Conservation (phyloP, 2,329 filamentous ascomycete species). For the Chaetomiaceae sp. region DNA sequence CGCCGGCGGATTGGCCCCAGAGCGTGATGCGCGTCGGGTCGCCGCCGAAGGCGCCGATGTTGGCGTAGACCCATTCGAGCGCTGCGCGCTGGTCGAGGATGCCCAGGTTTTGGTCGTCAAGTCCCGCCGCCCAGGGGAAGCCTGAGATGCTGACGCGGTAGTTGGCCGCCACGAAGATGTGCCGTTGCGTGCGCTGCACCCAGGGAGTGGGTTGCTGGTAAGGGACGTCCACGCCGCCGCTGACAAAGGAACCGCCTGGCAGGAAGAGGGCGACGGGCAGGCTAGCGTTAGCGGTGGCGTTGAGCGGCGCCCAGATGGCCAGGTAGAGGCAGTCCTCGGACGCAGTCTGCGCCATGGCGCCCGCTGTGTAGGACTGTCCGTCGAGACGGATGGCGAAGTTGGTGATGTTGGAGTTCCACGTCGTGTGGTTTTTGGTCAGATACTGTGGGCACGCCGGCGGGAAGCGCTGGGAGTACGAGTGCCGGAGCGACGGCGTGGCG, state of each 20-base stretch:
- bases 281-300: conserved; percentile 14
- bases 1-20: conserved; percentile 43
- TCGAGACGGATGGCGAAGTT: conserved; percentile 29
- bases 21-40: conserved; percentile 37
- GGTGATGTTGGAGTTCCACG: conserved; percentile 27
- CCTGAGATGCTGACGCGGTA: conserved; percentile 34
- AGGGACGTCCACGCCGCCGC: conserved; percentile 38
- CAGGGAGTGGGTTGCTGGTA: conserved; percentile 40
- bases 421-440: conserved; percentile 22
- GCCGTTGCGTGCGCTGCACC: conserved; percentile 35
- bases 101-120: conserved; percentile 38
- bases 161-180: conserved; percentile 37
- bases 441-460: conserved; percentile 25
- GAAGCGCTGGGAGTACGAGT: conserved; percentile 19
- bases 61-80: conserved; percentile 44
- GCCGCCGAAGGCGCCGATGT: conserved; percentile 44
- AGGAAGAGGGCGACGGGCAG: conserved; percentile 42
- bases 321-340: conserved; percentile 39
- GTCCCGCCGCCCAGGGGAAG: conserved; percentile 27
- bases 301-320: conserved; percentile 36
- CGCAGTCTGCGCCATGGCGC: conserved; percentile 22
- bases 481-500: conserved; percentile 15
- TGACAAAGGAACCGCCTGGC: conserved; percentile 41
- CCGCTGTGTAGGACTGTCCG: conserved; percentile 26
- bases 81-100: conserved; percentile 45